Evolutionary conservation across 805 yeast species (phyloP), one percentile per base, ranked within the genome.

Genomic region (Sugiyamaella mastotermitis): DNA sequence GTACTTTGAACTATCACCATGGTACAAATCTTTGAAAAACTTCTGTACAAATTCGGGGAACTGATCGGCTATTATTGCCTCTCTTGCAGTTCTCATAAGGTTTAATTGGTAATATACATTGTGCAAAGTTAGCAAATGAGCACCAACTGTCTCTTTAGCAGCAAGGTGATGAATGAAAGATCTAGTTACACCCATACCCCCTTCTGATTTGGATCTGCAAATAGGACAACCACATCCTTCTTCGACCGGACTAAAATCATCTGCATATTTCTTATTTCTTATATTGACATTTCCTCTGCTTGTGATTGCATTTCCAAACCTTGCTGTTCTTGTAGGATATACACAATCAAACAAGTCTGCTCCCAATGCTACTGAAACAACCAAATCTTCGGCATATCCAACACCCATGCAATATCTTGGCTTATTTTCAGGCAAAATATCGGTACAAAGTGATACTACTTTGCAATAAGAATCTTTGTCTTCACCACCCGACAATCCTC

Each of bases 361-460:
- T 1, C 71, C 71, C 27, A 66, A 55, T 2, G 71, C 71, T 4
- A 66, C 72, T 1, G 66, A 59, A 5, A 66, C 72, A 4, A 66
- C 65, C 43, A 66, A 49, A 42, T 66, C 71, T 42, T 66, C 71
- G 5, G 72, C 72, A 38, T 67, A 67, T 13, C 71, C 71, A 4
- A 66, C 69, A 11, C 71, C 71, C 71, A 66, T 66, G 47, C 68
- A 64, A 43, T 66, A 66, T 14, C 68, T 54, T 1, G 72, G 72
- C 47, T 66, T 66, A 40, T 53, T 41, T 26, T 57, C 55, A 8
- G 71, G 71, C 5, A 66, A 52, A 10, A 62, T 44, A 25, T 60
- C 66, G 0, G 71, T 67, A 42, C 72, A 67, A 2, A 53, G 48
- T 7, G 49, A 35, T 2, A 66, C 72, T 33, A 65, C 67, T 29